Evolutionary conservation across 768 basidiomycete species (phyloP), one percentile per base, ranked within the genome.

Genomic region (Lactarius psammicola): DNA sequence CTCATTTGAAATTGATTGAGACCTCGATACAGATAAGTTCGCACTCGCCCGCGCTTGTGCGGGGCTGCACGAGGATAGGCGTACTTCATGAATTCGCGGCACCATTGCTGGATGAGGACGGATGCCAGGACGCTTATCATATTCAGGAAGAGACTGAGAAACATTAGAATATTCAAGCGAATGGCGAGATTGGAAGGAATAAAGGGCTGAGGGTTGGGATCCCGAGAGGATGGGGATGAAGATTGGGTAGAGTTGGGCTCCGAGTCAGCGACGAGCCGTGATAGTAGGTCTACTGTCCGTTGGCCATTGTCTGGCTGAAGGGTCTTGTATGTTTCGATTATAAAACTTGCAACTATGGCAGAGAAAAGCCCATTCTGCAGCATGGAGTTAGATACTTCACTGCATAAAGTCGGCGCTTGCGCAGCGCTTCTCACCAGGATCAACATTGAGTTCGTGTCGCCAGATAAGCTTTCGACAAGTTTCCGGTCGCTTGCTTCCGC

Each of bases 361-460:
- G 71, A 68, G 51, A 71, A 71, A 11, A 71, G 38, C 8, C 67
- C 44, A 40, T 49, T 66, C 65, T 66, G n/a, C 11, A 20, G 40
- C 2, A n/a, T 31, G 36, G 42, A 1, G 28, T 51, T 51, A 57
- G 46, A 40, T n/a, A 11, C 26, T 13, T 34, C 34, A 15, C 17
- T n/a, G 26, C 2, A n/a, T 46, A 13, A 36, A 53, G 1, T 15
- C 4, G 56, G 46, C 11, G n/a, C 30, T 2, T 10, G 20, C 3
- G 40, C 2, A 10, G 40, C 42, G 11, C 7, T 1, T 54, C 69
- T 58, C 57, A 71, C 70, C 54, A 71, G 26, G 26, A 71, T 51
- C 17, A 71, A 54, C 62, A 71, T 70, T 2, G 60, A 70, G 13
- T 56, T 36, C 20, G 64, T 71, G 40, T 71, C 60, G 3, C 67